Base-by-base conservation (phyloP, 306 rosid species). In the Casuarina cunninghamiana region DNA sequence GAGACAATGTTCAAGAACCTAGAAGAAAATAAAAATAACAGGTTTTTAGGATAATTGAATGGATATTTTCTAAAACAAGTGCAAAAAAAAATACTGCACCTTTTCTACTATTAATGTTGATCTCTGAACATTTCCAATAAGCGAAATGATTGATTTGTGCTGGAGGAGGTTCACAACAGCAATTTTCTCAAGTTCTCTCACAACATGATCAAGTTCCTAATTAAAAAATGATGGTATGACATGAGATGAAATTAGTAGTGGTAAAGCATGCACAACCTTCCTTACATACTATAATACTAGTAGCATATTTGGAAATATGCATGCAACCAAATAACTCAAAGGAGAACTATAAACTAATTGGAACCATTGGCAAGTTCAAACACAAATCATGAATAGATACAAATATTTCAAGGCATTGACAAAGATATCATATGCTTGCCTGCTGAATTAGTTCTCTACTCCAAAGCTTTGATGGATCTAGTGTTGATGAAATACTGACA, bases 181-280 rank as follows among this genome's bases (percentile, higher is more conserved):
- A 84, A 94, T 92, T 82, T 94, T 94, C 90, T 92, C 95, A 68
- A 94, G 89, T 73, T 94, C 97, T 84, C 90, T 97, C 75, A 90
- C 96, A 49, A 94, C 97, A 83, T 85, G 88, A 83, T 94, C 98
- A 49, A 94, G 98, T 87, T 94, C 98, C 97, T 94, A 90, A 62
- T 63, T 79, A 65, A 78, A 69, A 66, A 75, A 82, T 74, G 79
- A 67, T 37, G 66, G 78, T 55, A 61, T 73, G 69, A 74, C 72
- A 74, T 50, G 49, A 82, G 32, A 75, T 60, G 46, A 79, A 19
- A 9, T 2, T 12, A 66, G 57, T 61, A 74, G 73, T 11, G 9
- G 62, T 69, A 58, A 44, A 48, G 32, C 60, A 67, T 17, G 38
- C 45, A 60, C 38, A 70, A 19, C 39, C 61, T 38, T 21, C 43